Evolutionary conservation across 345 rosid species (phyloP).

Genomic region (Limnanthes douglasii): DNA sequence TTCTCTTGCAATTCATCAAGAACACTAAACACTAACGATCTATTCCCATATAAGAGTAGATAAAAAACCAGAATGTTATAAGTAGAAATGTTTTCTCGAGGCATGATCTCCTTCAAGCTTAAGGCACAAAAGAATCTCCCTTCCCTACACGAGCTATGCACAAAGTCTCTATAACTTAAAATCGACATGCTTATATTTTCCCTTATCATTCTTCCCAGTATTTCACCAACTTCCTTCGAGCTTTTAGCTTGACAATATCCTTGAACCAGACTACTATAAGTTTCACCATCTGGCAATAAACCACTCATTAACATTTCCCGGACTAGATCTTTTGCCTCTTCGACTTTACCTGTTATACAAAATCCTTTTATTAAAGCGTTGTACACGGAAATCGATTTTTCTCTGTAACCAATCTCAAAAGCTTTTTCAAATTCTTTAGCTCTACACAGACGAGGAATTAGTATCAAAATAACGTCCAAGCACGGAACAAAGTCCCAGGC

Average conservation of each 20-base stretch:
- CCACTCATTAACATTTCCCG: conserved; percentile 22
- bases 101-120: conserved; percentile 35
- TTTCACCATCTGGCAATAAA: conserved; percentile 14
- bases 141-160: conserved; percentile 31
- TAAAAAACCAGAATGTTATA: conserved; percentile 47
- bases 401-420: conserved; percentile 16
- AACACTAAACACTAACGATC: conserved; percentile 15
- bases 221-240: conserved; percentile 24
- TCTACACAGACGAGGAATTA: conserved; percentile 38
- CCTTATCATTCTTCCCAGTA: conserved; percentile 32
- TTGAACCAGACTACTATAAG: conserved; percentile 23
- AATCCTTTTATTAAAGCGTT: conserved; percentile 35
- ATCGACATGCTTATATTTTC: conserved; percentile 25
- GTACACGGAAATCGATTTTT: conserved; percentile 14
- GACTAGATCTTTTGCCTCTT: conserved; percentile 29
- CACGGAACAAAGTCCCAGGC: conserved; percentile 17
- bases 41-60: conserved; percentile 26
- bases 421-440: conserved; percentile 22
- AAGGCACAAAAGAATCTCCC: conserved; percentile 22
- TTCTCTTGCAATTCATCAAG: conserved; percentile 31
- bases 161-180: conserved; percentile 29
- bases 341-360: conserved; percentile 30
- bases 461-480: conserved; percentile 19
- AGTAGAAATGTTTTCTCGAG: conserved; percentile 20
- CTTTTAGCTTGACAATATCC: conserved; percentile 30